phyloP scores from a whole-genome alignment of 139 green algal genomes.

The Picochlorum sp. region DNA sequence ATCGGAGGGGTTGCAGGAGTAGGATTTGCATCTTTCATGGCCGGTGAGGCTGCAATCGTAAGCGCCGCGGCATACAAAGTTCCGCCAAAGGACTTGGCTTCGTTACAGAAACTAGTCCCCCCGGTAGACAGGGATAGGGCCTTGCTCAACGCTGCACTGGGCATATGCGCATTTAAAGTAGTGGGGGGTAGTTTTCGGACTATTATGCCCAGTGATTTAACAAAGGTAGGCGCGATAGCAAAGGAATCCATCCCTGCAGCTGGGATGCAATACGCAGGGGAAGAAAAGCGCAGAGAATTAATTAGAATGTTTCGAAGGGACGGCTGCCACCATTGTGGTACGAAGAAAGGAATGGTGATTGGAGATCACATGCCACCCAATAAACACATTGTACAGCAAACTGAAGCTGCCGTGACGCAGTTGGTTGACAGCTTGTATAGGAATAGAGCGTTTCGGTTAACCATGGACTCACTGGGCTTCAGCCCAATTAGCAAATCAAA shows the following conservation, averaged over 20 bases:
- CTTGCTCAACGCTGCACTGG: conserved; percentile 42
- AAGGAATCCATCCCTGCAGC: conserved; percentile 40
- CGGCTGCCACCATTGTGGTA: conserved; percentile 74
- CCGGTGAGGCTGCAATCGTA: conserved; percentile 34
- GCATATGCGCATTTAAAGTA: conserved; percentile 44
- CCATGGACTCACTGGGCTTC: conserved; percentile 6
- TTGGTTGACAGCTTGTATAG: not conserved
- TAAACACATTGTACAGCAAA: conserved; percentile 32
- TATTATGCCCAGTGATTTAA: conserved; percentile 61
- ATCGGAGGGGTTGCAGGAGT: conserved; percentile 39
- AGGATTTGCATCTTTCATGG: conserved; percentile 38
- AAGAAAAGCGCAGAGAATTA: conserved; percentile 26
- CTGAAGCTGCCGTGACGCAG: not conserved
- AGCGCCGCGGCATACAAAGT: not conserved
- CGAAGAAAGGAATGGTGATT: conserved; percentile 29
- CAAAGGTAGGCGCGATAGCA: conserved; percentile 44
- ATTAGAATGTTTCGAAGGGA: conserved; percentile 31
- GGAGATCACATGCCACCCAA: conserved; percentile 80
- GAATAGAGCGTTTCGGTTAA: not conserved
- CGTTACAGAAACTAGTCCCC: conserved; percentile 1
- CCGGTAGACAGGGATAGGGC: conserved; percentile 20
- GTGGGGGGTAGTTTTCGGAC: conserved; percentile 48
- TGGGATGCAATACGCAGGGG: conserved; percentile 36
- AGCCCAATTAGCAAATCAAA: conserved; percentile 1
- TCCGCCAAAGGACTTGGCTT: not conserved